phyloP scores from a whole-genome alignment of 2,329 filamentous ascomycete species.

The Penicillium sp. region DNA sequence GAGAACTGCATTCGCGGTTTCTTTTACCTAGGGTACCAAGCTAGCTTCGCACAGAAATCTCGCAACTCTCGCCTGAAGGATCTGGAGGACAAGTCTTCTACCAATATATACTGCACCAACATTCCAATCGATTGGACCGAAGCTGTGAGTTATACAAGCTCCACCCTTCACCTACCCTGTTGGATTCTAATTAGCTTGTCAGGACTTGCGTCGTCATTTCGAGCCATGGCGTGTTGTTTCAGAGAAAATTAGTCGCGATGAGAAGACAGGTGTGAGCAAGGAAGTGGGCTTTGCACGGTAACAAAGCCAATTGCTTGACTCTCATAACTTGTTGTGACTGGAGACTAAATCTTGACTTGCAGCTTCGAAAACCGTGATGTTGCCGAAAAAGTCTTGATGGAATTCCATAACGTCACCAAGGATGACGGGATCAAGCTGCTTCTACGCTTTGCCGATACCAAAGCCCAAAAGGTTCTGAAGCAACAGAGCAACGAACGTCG shows the following conservation, averaged over 20 bases:
- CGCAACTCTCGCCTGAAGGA: constrained; percentile 98
- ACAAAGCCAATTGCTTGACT: constrained; percentile 1
- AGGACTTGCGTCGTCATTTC: constrained; percentile 68
- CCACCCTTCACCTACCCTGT: constrained; percentile 8
- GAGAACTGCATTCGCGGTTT: constrained; percentile 96
- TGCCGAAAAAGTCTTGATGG: constrained; percentile 83
- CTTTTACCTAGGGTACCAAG: constrained; percentile 91
- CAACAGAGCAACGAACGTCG: constrained; percentile 92
- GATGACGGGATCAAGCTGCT: constrained; percentile 81
- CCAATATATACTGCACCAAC: constrained; percentile 97
- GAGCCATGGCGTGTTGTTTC: constrained; percentile 68
- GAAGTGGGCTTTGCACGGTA: constrained; percentile 97
- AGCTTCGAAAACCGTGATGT: constrained; percentile 88
- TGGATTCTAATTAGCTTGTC: constrained; percentile 56
- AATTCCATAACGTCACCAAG: constrained; percentile 78
- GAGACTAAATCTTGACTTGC: constrained; percentile 11
- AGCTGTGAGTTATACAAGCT: constrained; percentile 59
- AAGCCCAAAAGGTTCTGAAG: constrained; percentile 94
- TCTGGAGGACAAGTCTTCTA: constrained; percentile 82
- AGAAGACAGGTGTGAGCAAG: constrained; percentile 80
- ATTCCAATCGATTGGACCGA: constrained; percentile 90
- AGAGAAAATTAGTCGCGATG: constrained; percentile 90
- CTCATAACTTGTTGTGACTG: constrained; percentile 3
- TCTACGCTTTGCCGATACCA: constrained; percentile 95
- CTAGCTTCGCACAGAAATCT: constrained; percentile 96